phyloP scores from a whole-genome alignment of 2,329 filamentous ascomycete genomes.

The Botrytis aclada region DNA sequence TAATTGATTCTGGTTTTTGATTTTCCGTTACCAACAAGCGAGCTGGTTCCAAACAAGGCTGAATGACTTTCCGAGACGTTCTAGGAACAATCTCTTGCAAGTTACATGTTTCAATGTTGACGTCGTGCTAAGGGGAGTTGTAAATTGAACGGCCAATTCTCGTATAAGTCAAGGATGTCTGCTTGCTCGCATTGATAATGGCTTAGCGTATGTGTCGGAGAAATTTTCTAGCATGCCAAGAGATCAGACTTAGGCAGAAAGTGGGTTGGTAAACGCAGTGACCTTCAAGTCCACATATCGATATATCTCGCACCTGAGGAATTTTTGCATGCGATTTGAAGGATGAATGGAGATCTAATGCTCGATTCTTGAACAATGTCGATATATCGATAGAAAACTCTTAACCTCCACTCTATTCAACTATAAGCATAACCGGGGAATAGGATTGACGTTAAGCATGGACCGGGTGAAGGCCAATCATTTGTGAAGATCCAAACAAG shows the following conservation, averaged over 20 bases:
- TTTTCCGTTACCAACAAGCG: not conserved
- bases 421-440: not conserved
- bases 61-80: not conserved
- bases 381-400: not conserved
- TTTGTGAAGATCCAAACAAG: not conserved
- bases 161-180: not conserved
- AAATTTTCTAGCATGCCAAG: not conserved
- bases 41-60: not conserved
- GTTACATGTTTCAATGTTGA: slow-evolving; percentile 1
- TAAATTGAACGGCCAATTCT: not conserved
- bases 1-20: not conserved
- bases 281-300: not conserved
- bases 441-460: not conserved
- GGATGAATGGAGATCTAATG: not conserved
- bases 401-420: not conserved
- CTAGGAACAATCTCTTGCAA: not conserved
- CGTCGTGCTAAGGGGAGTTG: not conserved
- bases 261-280: not conserved
- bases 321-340: not conserved
- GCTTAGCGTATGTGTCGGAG: not conserved
- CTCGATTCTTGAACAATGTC: not conserved
- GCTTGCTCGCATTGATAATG: not conserved
- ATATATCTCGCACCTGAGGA: not conserved
- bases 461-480: not conserved
- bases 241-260: not conserved